Evolutionary conservation across 2,329 filamentous ascomycete species (phyloP), one percentile per base, ranked within the genome.

Genomic region (Didymella lethalis): DNA sequence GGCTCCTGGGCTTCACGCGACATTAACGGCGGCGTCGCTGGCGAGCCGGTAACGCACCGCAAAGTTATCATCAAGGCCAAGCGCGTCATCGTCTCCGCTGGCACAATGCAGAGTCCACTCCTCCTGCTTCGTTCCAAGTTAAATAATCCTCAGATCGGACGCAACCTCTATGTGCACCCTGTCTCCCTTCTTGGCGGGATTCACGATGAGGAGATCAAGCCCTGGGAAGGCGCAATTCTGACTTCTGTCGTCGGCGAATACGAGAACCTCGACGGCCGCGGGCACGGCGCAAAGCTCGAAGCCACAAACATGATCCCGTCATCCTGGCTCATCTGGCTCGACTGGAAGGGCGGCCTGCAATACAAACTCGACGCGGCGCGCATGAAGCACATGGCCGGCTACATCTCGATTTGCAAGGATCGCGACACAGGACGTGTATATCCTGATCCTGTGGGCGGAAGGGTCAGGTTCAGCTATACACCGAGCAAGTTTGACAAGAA

Each of bases 201-300:
- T n/a, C 93, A 89, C 75, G 82, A 89, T 31, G 83, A 92, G 59
- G 88, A 90, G 34, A 83, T 88, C 20, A 84, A 83, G n/a, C 78
- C 76, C 1, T 82, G 83, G 83, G 82, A 88, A 83, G 90, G 92
- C 16, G 85, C 88, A 2, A 93, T 93, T 66, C 85, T 97, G 58
- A 97, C 93, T 0, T 85, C 87, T 4, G 88, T 93, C 18, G 89
- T 91, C 63, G 86, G 84, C 43, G 87, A 90, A 53, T 92, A 93
- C 66, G 90, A 96, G 64, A 90, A 97, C 66, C 82, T 93, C 0
- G 92, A 97, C 73, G 86, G 86, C 6, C 82, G 88, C 41, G 92
- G 92, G 57, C 92, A 97, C 68, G 94, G 94, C 38, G 83, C 84
- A 48, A 96, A 96, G 75, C 81, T 97, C 28, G 93, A 97, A 80